Conservation (phyloP, 164 flowering plant species). For the Chloranthus sessilifolius region DNA sequence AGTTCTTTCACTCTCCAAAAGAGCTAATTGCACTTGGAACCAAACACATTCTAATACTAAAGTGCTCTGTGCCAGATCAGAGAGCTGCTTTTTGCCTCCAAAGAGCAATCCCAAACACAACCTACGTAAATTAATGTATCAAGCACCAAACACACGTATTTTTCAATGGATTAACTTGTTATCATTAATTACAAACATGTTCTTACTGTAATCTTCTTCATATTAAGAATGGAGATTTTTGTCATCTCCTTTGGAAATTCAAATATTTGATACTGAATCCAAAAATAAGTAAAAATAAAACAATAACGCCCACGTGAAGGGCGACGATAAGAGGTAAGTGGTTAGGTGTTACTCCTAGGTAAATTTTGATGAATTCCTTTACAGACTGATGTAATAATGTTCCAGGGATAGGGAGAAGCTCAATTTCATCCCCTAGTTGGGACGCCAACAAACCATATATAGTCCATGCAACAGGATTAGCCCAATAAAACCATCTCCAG, state of each 20-base stretch:
- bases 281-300: slow-evolving; percentile 3
- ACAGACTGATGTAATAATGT: slow-evolving; percentile 21
- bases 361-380: slow-evolving; percentile 8
- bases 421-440: slow-evolving; percentile 59
- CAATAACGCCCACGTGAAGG: slow-evolving; percentile 1
- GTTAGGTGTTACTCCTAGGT: slow-evolving; percentile 1
- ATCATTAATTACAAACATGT: too few species aligned
- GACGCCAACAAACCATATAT: slow-evolving; percentile 73
- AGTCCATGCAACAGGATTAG: slow-evolving; percentile 89
- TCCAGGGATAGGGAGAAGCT: slow-evolving; percentile 41
- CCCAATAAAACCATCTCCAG: slow-evolving; percentile 97
- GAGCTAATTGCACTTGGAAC: too few species aligned
- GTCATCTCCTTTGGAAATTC: slow-evolving; percentile 14
- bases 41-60: too few species aligned
- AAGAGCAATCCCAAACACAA: too few species aligned
- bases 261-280: slow-evolving; percentile 8
- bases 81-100: too few species aligned
- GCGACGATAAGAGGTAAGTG: neutral
- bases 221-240: too few species aligned
- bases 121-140: too few species aligned
- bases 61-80: too few species aligned
- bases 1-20: too few species aligned
- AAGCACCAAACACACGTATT: too few species aligned
- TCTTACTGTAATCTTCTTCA: too few species aligned
- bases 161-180: too few species aligned